Conservation (phyloP, 2,329 filamentous ascomycete genomes). For the Sporothrix brasiliensis region DNA sequence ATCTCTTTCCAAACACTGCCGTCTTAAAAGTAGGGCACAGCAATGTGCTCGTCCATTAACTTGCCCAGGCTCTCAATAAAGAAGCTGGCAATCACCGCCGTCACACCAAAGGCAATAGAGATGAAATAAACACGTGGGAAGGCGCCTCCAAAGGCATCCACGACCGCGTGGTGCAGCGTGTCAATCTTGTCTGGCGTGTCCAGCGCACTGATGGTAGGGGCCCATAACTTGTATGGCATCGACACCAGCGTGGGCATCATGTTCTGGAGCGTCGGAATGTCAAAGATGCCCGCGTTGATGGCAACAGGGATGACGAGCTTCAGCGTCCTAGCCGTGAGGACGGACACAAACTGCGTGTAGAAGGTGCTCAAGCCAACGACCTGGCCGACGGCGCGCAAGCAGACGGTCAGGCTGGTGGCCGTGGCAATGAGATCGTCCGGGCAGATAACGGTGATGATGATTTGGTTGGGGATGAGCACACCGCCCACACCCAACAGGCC, state of each 20-base stretch:
- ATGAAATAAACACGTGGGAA: conserved; percentile 15
- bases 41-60: conserved; percentile 24
- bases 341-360: conserved; percentile 15
- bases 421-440: conserved; percentile 21
- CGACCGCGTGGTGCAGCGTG: not conserved
- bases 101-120: conserved; percentile 15
- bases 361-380: conserved; percentile 8
- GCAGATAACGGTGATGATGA: conserved; percentile 24
- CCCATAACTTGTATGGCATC: not conserved
- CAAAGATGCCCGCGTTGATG: not conserved
- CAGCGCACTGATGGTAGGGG: not conserved
- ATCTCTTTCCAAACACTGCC: no score
- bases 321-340: conserved; percentile 3
- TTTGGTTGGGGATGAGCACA: conserved; percentile 26
- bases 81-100: conserved; percentile 22
- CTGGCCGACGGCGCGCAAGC: conserved; percentile 17
- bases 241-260: conserved; percentile 17
- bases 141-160: not conserved
- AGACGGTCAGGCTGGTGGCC: conserved; percentile 20
- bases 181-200: not conserved
- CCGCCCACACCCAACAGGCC: conserved; percentile 13
- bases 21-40: conserved; percentile 15
- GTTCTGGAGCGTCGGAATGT: conserved; percentile 2
- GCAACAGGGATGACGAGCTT: conserved; percentile 2
- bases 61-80: conserved; percentile 16